Evolutionary conservation across 768 basidiomycete species (phyloP).

Genomic region (Serendipita sp.): DNA sequence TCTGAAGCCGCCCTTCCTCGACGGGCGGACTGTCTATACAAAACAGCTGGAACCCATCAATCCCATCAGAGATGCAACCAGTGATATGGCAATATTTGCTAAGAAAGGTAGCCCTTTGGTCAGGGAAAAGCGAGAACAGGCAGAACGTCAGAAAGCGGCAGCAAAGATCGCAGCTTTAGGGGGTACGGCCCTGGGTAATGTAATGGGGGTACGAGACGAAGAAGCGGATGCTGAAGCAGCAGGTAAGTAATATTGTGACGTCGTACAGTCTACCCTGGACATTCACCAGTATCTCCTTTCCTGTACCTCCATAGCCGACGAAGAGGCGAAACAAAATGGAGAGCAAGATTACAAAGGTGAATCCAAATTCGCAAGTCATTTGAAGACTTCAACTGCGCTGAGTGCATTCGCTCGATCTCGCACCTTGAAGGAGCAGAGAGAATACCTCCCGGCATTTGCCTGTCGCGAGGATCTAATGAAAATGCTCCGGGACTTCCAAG

Average conservation of each 20-base stretch:
- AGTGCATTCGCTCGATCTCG: slow-evolving; percentile 66
- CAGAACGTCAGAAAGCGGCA: slow-evolving; percentile 89
- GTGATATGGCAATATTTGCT: slow-evolving; percentile 88
- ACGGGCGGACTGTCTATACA: slow-evolving; percentile 89
- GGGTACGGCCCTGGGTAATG: slow-evolving; percentile 88
- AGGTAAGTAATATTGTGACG: slow-evolving; percentile 35
- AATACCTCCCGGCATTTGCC: slow-evolving; percentile 95
- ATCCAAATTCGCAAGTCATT: slow-evolving; percentile 90
- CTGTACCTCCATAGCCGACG: slow-evolving; percentile 27
- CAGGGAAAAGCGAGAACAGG: slow-evolving; percentile 90
- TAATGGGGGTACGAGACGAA: slow-evolving; percentile 93
- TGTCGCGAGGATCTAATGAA: slow-evolving; percentile 85
- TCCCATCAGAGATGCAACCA: slow-evolving; percentile 82
- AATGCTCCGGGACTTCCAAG: slow-evolving; percentile 87
- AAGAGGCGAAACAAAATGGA: slow-evolving; percentile 36
- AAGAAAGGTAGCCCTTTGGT: slow-evolving; percentile 94
- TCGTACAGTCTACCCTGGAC: slow-evolving; percentile 21
- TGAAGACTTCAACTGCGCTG: slow-evolving; percentile 62
- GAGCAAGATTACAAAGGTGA: slow-evolving; percentile 59
- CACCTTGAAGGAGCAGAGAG: slow-evolving; percentile 85
- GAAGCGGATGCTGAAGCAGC: slow-evolving; percentile 64
- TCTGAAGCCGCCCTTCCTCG: slow-evolving; percentile 93
- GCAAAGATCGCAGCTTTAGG: slow-evolving; percentile 86
- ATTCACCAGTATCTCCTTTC: slow-evolving; percentile 51
- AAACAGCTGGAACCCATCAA: slow-evolving; percentile 96